phyloP scores from a whole-genome alignment of 2,329 filamentous ascomycete genomes.

The Sporothrix humicola region DNA sequence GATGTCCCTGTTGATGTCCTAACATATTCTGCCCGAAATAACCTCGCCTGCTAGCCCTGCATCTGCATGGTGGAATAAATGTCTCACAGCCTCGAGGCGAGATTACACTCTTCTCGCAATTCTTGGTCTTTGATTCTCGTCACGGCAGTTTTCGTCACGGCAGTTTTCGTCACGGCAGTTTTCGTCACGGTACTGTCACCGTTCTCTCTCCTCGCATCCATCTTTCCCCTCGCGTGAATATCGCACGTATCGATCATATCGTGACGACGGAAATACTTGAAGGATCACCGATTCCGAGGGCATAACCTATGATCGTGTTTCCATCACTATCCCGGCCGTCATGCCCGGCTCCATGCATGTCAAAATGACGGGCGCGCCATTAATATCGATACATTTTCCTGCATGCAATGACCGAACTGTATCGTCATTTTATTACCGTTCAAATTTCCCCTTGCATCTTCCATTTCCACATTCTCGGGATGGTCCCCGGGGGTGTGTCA shows the following conservation, averaged over 20 bases:
- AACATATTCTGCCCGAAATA: neutral
- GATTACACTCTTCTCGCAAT: neutral
- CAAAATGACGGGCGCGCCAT: neutral
- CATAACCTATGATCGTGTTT: neutral
- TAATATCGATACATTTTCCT: no score
- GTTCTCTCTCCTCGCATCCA: neutral
- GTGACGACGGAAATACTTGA: neutral
- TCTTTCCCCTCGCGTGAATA: neutral
- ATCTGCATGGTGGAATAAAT: neutral
- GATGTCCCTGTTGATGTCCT: neutral
- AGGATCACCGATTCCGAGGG: neutral
- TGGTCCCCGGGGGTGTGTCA: neutral
- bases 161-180: slow-evolving; percentile 10
- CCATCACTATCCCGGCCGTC: neutral
- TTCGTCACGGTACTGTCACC: neutral
- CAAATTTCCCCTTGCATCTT: neutral
- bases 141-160: neutral
- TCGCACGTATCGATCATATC: neutral
- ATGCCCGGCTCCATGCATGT: neutral
- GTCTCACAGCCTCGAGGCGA: slow-evolving; percentile 29
- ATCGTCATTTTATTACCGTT: neutral
- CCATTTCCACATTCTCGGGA: slow-evolving; percentile 9
- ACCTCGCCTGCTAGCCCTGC: slow-evolving; percentile 16
- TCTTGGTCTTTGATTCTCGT: neutral
- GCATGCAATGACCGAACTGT: neutral